phyloP scores from a whole-genome alignment of 805 yeast species.

The Yamadazyma tumulicola region DNA sequence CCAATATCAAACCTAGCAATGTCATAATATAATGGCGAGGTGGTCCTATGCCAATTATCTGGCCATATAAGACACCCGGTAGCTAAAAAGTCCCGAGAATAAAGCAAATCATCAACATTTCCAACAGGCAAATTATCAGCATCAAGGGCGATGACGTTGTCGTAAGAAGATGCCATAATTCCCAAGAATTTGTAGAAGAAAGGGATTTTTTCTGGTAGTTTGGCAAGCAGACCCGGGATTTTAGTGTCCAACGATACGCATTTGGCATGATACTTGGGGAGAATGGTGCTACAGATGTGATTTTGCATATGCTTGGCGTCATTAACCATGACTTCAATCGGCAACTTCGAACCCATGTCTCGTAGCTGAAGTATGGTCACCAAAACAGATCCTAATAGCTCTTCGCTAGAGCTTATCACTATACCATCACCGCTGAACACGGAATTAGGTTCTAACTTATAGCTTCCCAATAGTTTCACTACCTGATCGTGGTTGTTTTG shows the following conservation, averaged over 20 bases:
- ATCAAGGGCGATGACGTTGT: conserved; percentile 30
- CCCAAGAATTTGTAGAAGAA: conserved; percentile 31
- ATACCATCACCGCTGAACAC: conserved; percentile 32
- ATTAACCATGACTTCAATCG: conserved; percentile 32
- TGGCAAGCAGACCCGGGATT: conserved; percentile 22
- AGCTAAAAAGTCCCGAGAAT: conserved; percentile 20
- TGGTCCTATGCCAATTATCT: conserved; percentile 31
- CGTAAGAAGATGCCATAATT: conserved; percentile 30
- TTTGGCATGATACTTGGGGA: conserved; percentile 59
- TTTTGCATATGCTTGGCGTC: conserved; percentile 19
- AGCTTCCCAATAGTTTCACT: conserved; percentile 21
- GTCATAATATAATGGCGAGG: conserved; percentile 30
- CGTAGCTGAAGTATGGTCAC: conserved; percentile 27
- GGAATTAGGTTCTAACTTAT: conserved; percentile 23
- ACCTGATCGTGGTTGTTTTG: conserved; percentile 21
- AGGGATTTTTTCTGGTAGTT: conserved; percentile 7
- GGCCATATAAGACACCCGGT: conserved; percentile 35
- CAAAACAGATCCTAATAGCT: conserved; percentile 25
- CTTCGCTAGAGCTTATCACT: conserved; percentile 22
- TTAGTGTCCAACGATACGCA: conserved; percentile 47
- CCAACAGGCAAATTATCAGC: conserved; percentile 32
- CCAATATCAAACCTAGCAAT: conserved; percentile 29
- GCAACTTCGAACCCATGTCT: conserved; percentile 29
- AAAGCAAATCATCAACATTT: conserved; percentile 25
- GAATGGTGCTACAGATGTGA: conserved; percentile 40